Evolutionary conservation across 2,329 filamentous ascomycete species (phyloP).

Genomic region (Orbilia brochopaga): DNA sequence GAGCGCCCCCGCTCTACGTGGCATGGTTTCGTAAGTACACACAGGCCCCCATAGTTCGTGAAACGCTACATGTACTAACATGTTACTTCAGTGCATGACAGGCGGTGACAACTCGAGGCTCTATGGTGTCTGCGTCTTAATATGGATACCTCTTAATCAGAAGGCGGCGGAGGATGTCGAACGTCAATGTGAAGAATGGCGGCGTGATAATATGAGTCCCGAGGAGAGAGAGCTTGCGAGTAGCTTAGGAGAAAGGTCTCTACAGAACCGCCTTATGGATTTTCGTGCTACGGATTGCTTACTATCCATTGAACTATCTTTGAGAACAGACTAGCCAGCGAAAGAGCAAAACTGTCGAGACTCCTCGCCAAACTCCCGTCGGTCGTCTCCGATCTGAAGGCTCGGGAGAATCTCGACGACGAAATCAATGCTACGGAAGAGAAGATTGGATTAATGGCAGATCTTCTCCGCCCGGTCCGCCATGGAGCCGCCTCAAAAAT

Average conservation of each 20-base stretch:
- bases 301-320: slow-evolving; percentile 9
- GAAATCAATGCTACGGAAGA: slow-evolving; percentile 95
- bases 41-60: slow-evolving; percentile 4
- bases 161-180: slow-evolving; percentile 84
- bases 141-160: slow-evolving; percentile 87
- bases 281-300: not conserved
- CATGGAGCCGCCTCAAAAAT: slow-evolving; percentile 97
- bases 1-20: slow-evolving; percentile 93
- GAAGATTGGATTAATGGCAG: slow-evolving; percentile 95
- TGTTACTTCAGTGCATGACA: slow-evolving; percentile 74
- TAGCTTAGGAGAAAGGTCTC: slow-evolving; percentile 75
- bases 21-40: slow-evolving; percentile 75
- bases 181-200: slow-evolving; percentile 80
- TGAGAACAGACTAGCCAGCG: slow-evolving; percentile 70
- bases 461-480: slow-evolving; percentile 86
- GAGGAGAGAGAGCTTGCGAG: slow-evolving; percentile 90
- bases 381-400: slow-evolving; percentile 77
- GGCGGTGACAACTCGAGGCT: slow-evolving; percentile 88
- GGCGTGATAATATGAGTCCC: slow-evolving; percentile 83
- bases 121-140: slow-evolving; percentile 86
- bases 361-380: slow-evolving; percentile 82
- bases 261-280: not conserved
- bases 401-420: slow-evolving; percentile 84
- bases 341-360: slow-evolving; percentile 87
- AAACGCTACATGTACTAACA: slow-evolving; percentile 27